Evolutionary conservation across 148 eudicot species (phyloP).

Genomic region (Oxyria digyna): DNA sequence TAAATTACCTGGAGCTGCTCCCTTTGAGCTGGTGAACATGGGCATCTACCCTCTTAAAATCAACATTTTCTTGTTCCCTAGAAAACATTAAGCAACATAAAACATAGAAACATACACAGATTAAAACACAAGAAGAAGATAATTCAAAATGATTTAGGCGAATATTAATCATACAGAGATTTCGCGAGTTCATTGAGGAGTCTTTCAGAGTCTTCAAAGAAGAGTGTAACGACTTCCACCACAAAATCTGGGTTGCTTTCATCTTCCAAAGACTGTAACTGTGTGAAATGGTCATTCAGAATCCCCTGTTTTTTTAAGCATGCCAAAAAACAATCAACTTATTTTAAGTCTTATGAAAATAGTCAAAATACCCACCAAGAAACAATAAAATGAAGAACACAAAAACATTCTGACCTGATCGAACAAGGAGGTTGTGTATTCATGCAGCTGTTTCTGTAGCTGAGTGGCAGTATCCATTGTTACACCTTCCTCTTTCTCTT

Average conservation of each 20-base stretch:
- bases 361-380: background rate
- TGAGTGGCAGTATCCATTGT: conserved; percentile 22
- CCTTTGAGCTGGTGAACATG: conserved; percentile 83
- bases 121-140: background rate
- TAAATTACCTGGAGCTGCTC: conserved; percentile 71
- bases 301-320: conserved; percentile 25
- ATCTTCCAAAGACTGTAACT: conserved; percentile 64
- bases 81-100: background rate
- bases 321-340: background rate
- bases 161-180: conserved; percentile 28
- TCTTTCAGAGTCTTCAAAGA: conserved; percentile 68
- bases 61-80: conserved; percentile 53
- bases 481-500: background rate
- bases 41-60: conserved; percentile 58
- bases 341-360: too few relatives aligned
- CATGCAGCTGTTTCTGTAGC: conserved; percentile 31
- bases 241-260: conserved; percentile 82
- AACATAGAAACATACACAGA: background rate
- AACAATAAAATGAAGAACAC: background rate
- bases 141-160: background rate
- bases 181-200: conserved; percentile 43
- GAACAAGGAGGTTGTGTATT: conserved; percentile 37
- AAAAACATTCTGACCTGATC: conserved; percentile 27
- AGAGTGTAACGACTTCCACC: conserved; percentile 56
- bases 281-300: conserved; percentile 59